Evolutionary conservation across 495 filamentous ascomycete genomes (phyloP).

Genomic region (Mytilinidion resinicola): DNA sequence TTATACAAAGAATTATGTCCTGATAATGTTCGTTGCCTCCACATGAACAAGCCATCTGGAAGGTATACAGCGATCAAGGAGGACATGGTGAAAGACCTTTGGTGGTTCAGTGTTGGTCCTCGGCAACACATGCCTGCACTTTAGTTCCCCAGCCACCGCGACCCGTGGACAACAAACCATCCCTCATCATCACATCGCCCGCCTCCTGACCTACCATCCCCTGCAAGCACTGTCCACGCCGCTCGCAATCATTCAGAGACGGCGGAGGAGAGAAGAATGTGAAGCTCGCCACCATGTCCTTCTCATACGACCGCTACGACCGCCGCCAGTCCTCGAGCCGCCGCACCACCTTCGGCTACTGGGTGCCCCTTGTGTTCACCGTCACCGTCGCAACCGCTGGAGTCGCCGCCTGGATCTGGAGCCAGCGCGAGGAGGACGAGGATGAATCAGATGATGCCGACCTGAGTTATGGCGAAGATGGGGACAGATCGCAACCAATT

Average conservation of each 20-base stretch:
- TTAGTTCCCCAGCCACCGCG: neutral
- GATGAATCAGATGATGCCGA: slow-evolving; percentile 44
- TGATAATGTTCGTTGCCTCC: no score
- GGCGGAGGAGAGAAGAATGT: neutral
- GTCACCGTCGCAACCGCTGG: slow-evolving; percentile 78
- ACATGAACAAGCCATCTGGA: no score
- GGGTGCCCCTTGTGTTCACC: slow-evolving; percentile 77
- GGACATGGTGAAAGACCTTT: no score
- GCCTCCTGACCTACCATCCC: neutral
- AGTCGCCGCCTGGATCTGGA: slow-evolving; percentile 88
- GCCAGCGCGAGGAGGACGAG: slow-evolving; percentile 68
- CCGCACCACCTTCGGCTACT: slow-evolving; percentile 70
- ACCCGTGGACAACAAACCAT: neutral
- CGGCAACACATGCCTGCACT: neutral
- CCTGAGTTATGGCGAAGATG: slow-evolving; percentile 30
- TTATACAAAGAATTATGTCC: no score
- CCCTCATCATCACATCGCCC: neutral
- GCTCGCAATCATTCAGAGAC: neutral
- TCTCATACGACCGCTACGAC: slow-evolving; percentile 64
- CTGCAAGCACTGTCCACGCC: neutral
- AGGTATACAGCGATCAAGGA: no score
- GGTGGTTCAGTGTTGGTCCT: neutral
- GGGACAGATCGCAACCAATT: slow-evolving; percentile 1
- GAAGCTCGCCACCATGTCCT: slow-evolving; percentile 60
- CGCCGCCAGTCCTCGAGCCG: slow-evolving; percentile 52